Percentiles rank a stretch among this genome's conserved stretches.
phyloP scores from a whole-genome alignment of 148 eudicot species.

The Arctostaphylos glauca region DNA sequence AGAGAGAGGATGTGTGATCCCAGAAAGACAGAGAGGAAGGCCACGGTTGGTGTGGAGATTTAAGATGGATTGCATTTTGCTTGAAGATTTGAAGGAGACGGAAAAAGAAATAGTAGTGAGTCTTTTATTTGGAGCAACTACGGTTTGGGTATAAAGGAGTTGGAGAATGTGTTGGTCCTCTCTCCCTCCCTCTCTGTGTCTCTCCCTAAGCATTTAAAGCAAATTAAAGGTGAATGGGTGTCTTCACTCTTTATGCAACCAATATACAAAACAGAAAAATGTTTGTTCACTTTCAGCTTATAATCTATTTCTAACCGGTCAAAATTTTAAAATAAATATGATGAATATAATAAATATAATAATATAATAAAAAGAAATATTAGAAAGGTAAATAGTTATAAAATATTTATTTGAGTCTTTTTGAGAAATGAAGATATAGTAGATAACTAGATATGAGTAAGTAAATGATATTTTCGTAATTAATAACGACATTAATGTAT shows the following conservation, averaged over 20 bases:
- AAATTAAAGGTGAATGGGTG: background rate
- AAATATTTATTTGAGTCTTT: too few species aligned
- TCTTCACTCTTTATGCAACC: background rate
- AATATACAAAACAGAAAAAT: too few species aligned
- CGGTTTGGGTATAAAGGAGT: background rate
- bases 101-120: background rate
- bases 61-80: slow-evolving; percentile 25
- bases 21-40: slow-evolving; percentile 33
- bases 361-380: too few species aligned
- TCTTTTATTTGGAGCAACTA: background rate
- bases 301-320: too few species aligned
- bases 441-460: too few species aligned
- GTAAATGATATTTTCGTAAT: too few species aligned
- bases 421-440: too few species aligned
- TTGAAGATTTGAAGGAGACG: background rate
- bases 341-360: too few species aligned
- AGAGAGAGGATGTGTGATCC: slow-evolving; percentile 29
- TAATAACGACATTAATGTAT: too few species aligned
- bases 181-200: background rate
- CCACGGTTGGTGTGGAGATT: slow-evolving; percentile 26
- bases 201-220: background rate
- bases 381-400: too few species aligned
- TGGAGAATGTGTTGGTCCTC: background rate
- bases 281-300: too few species aligned
- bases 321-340: too few species aligned